Conservation (phyloP, 73 alveolate genomes). For the Blepharisma stoltei region DNA sequence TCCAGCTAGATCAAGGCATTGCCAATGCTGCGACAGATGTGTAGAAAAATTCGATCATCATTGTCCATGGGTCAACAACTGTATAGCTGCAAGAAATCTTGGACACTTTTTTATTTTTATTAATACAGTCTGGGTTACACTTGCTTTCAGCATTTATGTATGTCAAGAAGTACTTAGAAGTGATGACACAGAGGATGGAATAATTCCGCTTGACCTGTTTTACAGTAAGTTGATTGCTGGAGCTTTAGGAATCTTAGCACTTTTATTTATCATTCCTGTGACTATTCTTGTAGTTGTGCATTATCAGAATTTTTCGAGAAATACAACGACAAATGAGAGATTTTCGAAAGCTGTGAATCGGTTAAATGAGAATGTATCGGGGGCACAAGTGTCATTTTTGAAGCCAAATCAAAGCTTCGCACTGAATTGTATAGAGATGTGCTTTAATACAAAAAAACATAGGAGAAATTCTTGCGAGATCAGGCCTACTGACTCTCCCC, state of each 20-base stretch:
- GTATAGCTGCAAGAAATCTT: constrained; percentile 60
- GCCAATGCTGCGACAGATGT: constrained; percentile 58
- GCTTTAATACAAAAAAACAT: background rate
- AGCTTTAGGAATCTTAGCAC: background rate
- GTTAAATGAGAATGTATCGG: no score
- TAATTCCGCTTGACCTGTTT: background rate
- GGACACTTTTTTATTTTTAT: background rate
- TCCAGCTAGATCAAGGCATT: constrained; percentile 54
- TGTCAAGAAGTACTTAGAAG: constrained; percentile 15
- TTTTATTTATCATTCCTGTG: background rate
- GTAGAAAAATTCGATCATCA: constrained; percentile 69
- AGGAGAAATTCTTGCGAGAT: constrained; percentile 17
- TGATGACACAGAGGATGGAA: background rate
- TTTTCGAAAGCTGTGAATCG: background rate
- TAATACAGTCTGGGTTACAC: background rate
- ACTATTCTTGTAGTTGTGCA: background rate
- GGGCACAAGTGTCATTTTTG: no score
- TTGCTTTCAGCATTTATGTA: background rate
- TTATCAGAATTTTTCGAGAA: background rate
- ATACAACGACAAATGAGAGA: background rate
- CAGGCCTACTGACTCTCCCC: constrained; percentile 29
- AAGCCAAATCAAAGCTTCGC: background rate
- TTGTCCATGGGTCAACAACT: constrained; percentile 70
- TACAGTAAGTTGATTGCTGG: background rate
- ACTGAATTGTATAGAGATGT: constrained; percentile 6